Conservation (phyloP, 1,139 yeast species). For the Yamadazyma kanchanaburiensis region DNA sequence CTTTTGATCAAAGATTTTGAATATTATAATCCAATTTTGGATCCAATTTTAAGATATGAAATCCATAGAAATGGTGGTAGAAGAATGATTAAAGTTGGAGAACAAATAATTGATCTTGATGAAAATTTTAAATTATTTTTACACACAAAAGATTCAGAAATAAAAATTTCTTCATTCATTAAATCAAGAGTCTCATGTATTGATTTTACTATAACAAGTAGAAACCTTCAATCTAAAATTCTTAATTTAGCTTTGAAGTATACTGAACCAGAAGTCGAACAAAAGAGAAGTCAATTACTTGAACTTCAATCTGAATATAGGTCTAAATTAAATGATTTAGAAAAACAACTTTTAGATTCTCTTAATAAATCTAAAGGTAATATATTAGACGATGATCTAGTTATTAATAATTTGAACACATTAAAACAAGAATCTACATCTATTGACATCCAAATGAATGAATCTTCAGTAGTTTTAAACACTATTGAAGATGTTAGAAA, state of each 20-base stretch:
- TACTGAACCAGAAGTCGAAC: slow-evolving; percentile 67
- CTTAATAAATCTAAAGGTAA: slow-evolving; percentile 58
- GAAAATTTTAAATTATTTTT: slow-evolving; percentile 59
- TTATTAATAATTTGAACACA: slow-evolving; percentile 58
- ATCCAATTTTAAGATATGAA: slow-evolving; percentile 60
- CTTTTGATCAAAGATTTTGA: slow-evolving; percentile 79
- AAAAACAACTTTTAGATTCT: slow-evolving; percentile 56
- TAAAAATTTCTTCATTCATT: slow-evolving; percentile 51
- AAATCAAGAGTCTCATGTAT: slow-evolving; percentile 59
- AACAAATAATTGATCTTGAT: slow-evolving; percentile 64
- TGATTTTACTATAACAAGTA: slow-evolving; percentile 69
- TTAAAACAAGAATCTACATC: slow-evolving; percentile 62
- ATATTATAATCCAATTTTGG: slow-evolving; percentile 69
- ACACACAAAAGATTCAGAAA: slow-evolving; percentile 57
- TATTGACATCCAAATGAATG: slow-evolving; percentile 51
- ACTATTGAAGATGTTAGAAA: slow-evolving; percentile 48
- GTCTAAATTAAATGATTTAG: slow-evolving; percentile 53
- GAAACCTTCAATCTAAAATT: slow-evolving; percentile 62
- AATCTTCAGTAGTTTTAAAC: slow-evolving; percentile 52
- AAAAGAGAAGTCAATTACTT: slow-evolving; percentile 50
- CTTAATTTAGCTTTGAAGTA: slow-evolving; percentile 53
- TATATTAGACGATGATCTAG: slow-evolving; percentile 63
- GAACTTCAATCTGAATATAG: slow-evolving; percentile 60
- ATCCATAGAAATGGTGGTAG: slow-evolving; percentile 70
- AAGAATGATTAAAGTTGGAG: slow-evolving; percentile 56